Percentiles rank a stretch among this genome's conserved stretches.
These are phyloP conservation scores for Ensete glaucum DNA, from an alignment of 176 grass and related monocot species.

Conservation along the genomic window DNA sequence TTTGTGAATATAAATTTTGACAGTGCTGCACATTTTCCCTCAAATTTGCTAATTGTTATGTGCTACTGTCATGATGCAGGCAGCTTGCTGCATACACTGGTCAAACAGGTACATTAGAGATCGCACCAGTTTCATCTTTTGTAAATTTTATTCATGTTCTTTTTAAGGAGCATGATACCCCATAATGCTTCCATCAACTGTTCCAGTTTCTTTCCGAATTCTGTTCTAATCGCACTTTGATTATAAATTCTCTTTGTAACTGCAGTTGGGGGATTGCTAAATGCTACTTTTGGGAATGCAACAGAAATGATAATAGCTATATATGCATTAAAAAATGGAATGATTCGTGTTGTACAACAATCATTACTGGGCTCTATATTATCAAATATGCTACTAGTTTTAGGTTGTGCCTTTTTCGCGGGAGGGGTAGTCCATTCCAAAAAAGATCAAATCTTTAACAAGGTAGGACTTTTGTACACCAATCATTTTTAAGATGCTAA, in stretches of 20 bases:
- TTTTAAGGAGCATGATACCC: not conserved
- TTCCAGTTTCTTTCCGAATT: not conserved
- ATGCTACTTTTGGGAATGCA: constrained; percentile 93
- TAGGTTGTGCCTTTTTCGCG: constrained; percentile 92
- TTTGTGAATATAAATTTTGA: constrained; percentile 5
- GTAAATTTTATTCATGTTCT: constrained; percentile 1
- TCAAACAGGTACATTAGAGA: constrained; percentile 50
- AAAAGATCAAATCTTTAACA: constrained; percentile 85
- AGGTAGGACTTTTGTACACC: constrained; percentile 36
- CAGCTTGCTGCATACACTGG: constrained; percentile 94
- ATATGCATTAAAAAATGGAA: constrained; percentile 92
- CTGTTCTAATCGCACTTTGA: not conserved
- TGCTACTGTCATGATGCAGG: constrained; percentile 33
- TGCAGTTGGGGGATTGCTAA: constrained; percentile 88
- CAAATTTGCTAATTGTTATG: constrained; percentile 12
- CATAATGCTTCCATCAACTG: not conserved
- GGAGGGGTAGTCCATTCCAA: constrained; percentile 68
- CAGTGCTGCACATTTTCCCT: constrained; percentile 9
- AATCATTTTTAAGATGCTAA: not conserved
- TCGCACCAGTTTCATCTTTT: not conserved
- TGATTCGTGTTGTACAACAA: constrained; percentile 94
- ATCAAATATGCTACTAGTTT: constrained; percentile 91
- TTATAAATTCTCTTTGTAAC: constrained; percentile 8
- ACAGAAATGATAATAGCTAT: constrained; percentile 99
- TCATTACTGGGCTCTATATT: constrained; percentile 89